Percentiles rank a stretch among this genome's conserved stretches.
Conservation (phyloP, 345 rosid genomes). For the Gossypium thurberi region DNA sequence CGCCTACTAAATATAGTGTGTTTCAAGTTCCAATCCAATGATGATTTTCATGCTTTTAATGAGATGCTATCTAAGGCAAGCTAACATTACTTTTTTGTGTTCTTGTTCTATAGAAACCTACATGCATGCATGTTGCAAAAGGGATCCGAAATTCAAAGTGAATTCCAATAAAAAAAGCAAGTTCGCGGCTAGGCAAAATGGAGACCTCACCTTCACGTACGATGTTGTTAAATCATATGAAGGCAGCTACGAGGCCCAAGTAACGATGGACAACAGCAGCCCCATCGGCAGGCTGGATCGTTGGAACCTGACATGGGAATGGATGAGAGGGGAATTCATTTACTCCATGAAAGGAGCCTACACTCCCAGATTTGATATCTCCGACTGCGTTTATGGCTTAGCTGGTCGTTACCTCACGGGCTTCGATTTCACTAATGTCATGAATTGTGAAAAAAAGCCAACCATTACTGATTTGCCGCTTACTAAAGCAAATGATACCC, state of each 20-base stretch:
- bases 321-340: constrained; percentile 88
- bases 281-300: constrained; percentile 77
- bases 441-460: constrained; percentile 62
- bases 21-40: not conserved
- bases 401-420: constrained; percentile 55
- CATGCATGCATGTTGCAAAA: constrained; percentile 69
- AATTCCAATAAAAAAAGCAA: constrained; percentile 38
- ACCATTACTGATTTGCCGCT: constrained; percentile 69
- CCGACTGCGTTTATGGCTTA: constrained; percentile 58
- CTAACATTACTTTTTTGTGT: too few species aligned
- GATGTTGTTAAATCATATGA: constrained; percentile 63
- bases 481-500: constrained; percentile 41
- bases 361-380: constrained; percentile 42
- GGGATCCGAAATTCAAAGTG: constrained; percentile 52
- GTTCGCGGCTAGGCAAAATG: constrained; percentile 43
- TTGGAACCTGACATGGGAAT: constrained; percentile 96
- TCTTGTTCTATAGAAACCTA: constrained; percentile 36
- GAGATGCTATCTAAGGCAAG: not conserved
- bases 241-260: constrained; percentile 79
- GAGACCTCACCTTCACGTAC: constrained; percentile 59
- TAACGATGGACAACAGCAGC: constrained; percentile 66
- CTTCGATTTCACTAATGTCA: constrained; percentile 62
- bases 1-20: constrained; percentile 39
- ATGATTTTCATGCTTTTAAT: not conserved
- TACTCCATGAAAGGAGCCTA: constrained; percentile 76